phyloP scores from a whole-genome alignment of 2,329 filamentous ascomycete genomes.

The Phaeosphaeriaceae sp. region DNA sequence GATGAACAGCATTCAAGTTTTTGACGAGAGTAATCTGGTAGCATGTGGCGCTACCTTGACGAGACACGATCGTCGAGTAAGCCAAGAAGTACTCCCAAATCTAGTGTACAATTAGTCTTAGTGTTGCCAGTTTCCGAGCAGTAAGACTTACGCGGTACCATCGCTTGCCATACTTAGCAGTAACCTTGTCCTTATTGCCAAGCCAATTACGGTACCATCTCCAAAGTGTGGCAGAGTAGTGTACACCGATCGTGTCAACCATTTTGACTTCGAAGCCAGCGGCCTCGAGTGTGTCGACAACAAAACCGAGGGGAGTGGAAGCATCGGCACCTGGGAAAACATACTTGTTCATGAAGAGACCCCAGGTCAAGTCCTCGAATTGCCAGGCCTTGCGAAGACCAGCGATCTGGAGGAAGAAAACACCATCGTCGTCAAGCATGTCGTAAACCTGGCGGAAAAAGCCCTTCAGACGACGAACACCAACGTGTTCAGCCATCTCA shows the following conservation, averaged over 20 bases:
- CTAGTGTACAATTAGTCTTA: constrained; percentile 49
- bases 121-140: background rate
- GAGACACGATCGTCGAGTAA: constrained; percentile 81
- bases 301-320: constrained; percentile 88
- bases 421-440: constrained; percentile 95
- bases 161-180: constrained; percentile 90
- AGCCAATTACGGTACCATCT: constrained; percentile 99
- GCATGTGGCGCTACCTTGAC: constrained; percentile 84
- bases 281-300: constrained; percentile 82
- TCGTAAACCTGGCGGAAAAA: constrained; percentile 89
- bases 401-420: constrained; percentile 95
- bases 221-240: constrained; percentile 97
- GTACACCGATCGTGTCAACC: constrained; percentile 91
- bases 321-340: constrained; percentile 97
- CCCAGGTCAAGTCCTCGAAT: constrained; percentile 97
- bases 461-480: constrained; percentile 81
- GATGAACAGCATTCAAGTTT: constrained; percentile 87
- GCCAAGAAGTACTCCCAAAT: constrained; percentile 94
- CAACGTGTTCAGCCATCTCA: constrained; percentile 99
- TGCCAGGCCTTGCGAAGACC: constrained; percentile 95
- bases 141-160: constrained; percentile 84
- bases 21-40: constrained; percentile 87
- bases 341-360: constrained; percentile 99
- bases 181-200: constrained; percentile 88
- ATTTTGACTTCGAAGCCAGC: constrained; percentile 90